Conservation (phyloP, 495 filamentous ascomycete species). For the Tuber magnatum region DNA sequence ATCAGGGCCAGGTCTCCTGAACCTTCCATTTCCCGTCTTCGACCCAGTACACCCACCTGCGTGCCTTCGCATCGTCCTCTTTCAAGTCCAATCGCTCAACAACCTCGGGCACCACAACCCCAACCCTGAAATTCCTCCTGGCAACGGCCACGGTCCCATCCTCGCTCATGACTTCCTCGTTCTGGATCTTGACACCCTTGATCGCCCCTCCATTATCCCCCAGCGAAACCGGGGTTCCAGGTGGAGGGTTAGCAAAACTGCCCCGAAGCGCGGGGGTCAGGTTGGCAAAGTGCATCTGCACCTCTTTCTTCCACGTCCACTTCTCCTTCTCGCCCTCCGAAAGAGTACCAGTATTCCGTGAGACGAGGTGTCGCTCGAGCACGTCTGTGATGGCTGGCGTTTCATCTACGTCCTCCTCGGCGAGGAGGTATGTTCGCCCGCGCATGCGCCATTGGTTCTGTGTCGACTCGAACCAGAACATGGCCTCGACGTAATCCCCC, state of each 20-base stretch:
- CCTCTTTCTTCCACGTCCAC: slow-evolving; percentile 67
- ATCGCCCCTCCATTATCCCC: slow-evolving; percentile 46
- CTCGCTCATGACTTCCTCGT: slow-evolving; percentile 53
- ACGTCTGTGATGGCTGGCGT: slow-evolving; percentile 37
- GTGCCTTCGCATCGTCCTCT: slow-evolving; percentile 54
- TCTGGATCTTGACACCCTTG: slow-evolving; percentile 61
- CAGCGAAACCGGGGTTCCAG: slow-evolving; percentile 55
- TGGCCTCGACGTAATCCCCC: slow-evolving; percentile 66
- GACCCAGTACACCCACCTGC: slow-evolving; percentile 56
- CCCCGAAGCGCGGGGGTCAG: slow-evolving; percentile 68
- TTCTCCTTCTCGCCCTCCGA: slow-evolving; percentile 31
- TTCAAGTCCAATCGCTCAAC: slow-evolving; percentile 70
- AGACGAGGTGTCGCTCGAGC: slow-evolving; percentile 22
- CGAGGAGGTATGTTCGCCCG: slow-evolving; percentile 64
- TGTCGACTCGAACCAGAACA: slow-evolving; percentile 67
- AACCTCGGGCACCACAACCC: slow-evolving; percentile 71
- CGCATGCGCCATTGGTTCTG: slow-evolving; percentile 77
- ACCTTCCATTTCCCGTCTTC: slow-evolving; percentile 55
- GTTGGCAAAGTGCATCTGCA: slow-evolving; percentile 84
- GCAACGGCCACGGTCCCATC: slow-evolving; percentile 48
- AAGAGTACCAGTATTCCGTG: slow-evolving; percentile 6
- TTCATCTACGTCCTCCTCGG: slow-evolving; percentile 37
- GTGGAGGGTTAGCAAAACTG: slow-evolving; percentile 68
- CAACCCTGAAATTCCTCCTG: slow-evolving; percentile 72
- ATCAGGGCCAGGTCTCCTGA: slow-evolving; percentile 73